Evolutionary conservation across 2,329 filamentous ascomycete species (phyloP).

Genomic region (Rhynchosporium secalis): DNA sequence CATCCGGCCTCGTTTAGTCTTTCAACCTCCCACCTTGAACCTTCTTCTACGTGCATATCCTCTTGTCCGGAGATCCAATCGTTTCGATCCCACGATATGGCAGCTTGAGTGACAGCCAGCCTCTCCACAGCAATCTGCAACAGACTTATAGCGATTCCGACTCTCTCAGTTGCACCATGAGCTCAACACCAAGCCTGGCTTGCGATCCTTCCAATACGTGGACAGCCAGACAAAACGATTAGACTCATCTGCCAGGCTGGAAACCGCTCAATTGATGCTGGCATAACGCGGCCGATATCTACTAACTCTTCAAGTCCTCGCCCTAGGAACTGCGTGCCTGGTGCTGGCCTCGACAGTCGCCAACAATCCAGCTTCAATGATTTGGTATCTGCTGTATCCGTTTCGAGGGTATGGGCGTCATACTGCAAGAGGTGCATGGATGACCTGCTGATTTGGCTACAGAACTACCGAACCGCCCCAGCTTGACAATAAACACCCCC

Average conservation of each 20-base stretch:
- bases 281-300: constrained; percentile 10
- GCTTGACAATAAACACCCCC: constrained; percentile 62
- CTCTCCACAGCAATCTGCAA: background rate
- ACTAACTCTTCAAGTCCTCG: constrained; percentile 29
- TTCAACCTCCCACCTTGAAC: background rate
- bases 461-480: constrained; percentile 75
- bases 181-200: constrained; percentile 8
- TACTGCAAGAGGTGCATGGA: background rate
- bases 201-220: constrained; percentile 8
- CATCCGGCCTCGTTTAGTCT: background rate
- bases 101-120: background rate
- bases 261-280: constrained; percentile 13
- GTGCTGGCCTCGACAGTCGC: constrained; percentile 26
- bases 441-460: constrained; percentile 26
- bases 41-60: background rate
- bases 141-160: background rate
- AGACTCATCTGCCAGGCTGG: background rate
- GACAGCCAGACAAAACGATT: constrained; percentile 12
- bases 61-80: constrained; percentile 2
- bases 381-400: constrained; percentile 77
- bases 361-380: constrained; percentile 48
- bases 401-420: constrained; percentile 65
- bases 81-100: background rate
- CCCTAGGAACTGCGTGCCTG: constrained; percentile 22
- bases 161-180: constrained; percentile 11